Base-by-base conservation (phyloP, 371 early-diverging fungal species). In the Mortierella sp. region DNA sequence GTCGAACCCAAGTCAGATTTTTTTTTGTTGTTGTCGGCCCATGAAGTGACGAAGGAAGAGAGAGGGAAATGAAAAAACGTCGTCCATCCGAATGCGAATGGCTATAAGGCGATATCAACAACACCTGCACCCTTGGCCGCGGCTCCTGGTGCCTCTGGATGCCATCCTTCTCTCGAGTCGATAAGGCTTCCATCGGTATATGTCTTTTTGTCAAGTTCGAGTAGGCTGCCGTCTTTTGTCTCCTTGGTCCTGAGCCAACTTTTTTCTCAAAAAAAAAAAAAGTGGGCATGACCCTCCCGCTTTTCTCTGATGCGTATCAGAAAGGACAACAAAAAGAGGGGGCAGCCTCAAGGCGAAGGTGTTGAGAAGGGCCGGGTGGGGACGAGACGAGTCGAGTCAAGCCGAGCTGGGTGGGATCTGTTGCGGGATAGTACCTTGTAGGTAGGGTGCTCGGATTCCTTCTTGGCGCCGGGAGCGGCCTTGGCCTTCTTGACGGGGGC, bases 401-500 rank as follows among this genome's bases (percentile, higher is more conserved):
- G n/a, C 13, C 8, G 26, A 40, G n/a, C 13, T 2, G 10, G 11
- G 19, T 40, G 28, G 64, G 19, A 51, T 55, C 16, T 31, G 69
- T 43, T 37, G 43, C 44, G 44, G 28, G 69, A 61, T 37, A 24
- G 69, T 80, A 83, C 83, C 83, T 83, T 83, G 80, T 83, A 83
- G 72, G 83, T 76, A 71, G 83, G 83, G 74, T 82, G 82, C 51
- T 82, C 82, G 67, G 83, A 73, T 24, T 83, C 83, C 80, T 83
- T 83, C 80, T 79, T 79, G 83, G 74, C 37, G 64, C 80, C 67
- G 43, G 76, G 24, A 31, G 74, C 74, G 11, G 80, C 53, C 67
- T 77, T 78, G 31, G 75, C 50, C 77, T 79, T 76, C 72, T 76
- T 76, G 69, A 80, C 70, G 44, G 77, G 64, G 24, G 82, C 72